phyloP scores from a whole-genome alignment of 345 rosid species.

The Pugionium cornutum region DNA sequence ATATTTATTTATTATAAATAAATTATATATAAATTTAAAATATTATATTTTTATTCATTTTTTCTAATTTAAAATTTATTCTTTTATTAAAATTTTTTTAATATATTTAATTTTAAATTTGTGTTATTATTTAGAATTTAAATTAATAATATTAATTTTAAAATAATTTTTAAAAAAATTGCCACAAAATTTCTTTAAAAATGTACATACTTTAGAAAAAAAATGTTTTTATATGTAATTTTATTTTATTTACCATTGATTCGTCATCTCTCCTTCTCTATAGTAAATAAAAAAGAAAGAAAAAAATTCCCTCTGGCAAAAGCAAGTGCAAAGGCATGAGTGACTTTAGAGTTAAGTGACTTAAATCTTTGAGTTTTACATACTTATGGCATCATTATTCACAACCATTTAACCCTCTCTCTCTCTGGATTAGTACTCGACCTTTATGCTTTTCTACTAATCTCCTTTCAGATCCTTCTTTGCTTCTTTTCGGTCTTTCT shows the following conservation, averaged over 20 bases:
- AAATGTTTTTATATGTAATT: too few species aligned
- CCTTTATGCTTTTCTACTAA: conserved; percentile 19
- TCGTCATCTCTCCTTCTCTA: not conserved
- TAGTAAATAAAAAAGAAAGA: not conserved
- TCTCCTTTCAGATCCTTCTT: not conserved
- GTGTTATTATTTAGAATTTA: too few species aligned
- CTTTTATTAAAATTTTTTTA: too few species aligned
- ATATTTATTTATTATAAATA: too few species aligned
- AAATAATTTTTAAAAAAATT: too few species aligned
- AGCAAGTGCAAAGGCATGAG: not conserved
- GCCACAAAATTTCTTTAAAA: too few species aligned
- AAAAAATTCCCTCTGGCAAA: not conserved
- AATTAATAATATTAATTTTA: too few species aligned
- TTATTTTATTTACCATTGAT: not conserved
- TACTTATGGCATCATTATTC: conserved; percentile 9
- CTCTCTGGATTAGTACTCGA: not conserved
- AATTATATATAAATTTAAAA: too few species aligned
- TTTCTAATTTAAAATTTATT: too few species aligned
- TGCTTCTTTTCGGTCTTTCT: not conserved
- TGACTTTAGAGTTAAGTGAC: conserved; percentile 26
- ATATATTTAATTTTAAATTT: too few species aligned
- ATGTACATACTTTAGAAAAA: too few species aligned
- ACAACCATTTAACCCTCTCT: conserved; percentile 18
- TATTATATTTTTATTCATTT: too few species aligned
- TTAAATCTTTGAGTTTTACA: not conserved